Evolutionary conservation across 2,329 filamentous ascomycete genomes (phyloP), one percentile per base, ranked within the genome.

Genomic region (Xylariaceae sp.): DNA sequence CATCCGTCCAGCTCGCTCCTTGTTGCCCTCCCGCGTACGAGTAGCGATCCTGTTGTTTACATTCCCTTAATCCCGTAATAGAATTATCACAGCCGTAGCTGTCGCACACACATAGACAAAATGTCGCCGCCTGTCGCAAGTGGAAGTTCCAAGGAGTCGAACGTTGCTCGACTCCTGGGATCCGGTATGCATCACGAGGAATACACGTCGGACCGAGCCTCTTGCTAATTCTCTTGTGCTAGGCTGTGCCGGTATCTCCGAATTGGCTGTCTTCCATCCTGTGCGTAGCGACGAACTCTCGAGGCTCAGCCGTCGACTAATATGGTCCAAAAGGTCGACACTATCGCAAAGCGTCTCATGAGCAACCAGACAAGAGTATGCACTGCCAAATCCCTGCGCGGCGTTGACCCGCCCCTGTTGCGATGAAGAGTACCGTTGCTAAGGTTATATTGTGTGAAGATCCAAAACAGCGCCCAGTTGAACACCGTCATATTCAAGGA

Each of bases 291-390:
- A 53, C 57, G 51, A 57, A 55, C 23, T 39, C 47, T 30, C 53
- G 54, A 62, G 55, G 49, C 45, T 54, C 57, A 60, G 61, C 58
- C 60, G 17, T 56, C 58, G 48, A 68, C 72, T 67, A 59, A 70
- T 58, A 50, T 37, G 35, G 58, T 51, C 50, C 63, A 71, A 34
- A 41, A 93, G 89, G 90, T 99, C 75, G 94, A 99, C 78, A 99
- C 94, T 54, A 97, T 95, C 71, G 93, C 94, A 65, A 99, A 99
- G 83, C 90, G 94, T 68, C 85, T 99, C 77, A 99, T 99, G 94
- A 97, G 92, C 85, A 97, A 99, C 78, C 88, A 96, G 75, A 86
- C 85, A 73, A 90, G 81, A 78, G 84, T 89, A 74, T 68, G 76
- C n/a, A 10, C n/a, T 15, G 37, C 10, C 23, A 30, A 30, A 4